Evolutionary conservation across 192 early-diverging fungal species (phyloP).

Genomic region (Coemansia sp.): DNA sequence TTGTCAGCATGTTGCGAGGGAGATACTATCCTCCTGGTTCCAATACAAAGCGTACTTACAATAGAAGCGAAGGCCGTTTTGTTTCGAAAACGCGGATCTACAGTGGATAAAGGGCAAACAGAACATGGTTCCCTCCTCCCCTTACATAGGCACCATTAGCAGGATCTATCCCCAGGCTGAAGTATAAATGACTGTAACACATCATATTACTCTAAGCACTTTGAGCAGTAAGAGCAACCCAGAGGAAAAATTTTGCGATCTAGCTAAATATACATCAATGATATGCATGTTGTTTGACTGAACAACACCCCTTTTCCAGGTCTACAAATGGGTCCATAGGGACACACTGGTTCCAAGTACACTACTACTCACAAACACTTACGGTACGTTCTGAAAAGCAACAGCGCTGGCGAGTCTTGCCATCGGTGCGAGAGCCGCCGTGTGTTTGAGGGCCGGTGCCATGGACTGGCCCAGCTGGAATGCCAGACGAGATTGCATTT

Average conservation of each 20-base stretch:
- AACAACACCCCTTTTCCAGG: too few species aligned
- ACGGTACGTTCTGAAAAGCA: slow-evolving; percentile 43
- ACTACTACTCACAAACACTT: slow-evolving; percentile 26
- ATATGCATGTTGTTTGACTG: too few species aligned
- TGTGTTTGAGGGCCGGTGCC: slow-evolving; percentile 39
- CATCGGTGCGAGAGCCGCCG: slow-evolving; percentile 18
- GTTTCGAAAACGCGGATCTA: slow-evolving; percentile 39
- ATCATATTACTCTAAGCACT: not conserved
- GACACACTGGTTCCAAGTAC: too few species aligned
- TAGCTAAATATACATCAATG: not conserved
- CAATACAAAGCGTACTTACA: slow-evolving; percentile 39
- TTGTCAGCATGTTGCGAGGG: too few species aligned
- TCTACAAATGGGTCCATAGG: not conserved
- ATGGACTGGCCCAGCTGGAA: slow-evolving; percentile 42
- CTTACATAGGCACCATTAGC: not conserved
- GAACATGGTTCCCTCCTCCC: not conserved
- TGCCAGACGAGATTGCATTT: slow-evolving; percentile 49
- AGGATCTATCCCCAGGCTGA: not conserved
- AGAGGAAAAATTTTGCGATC: not conserved
- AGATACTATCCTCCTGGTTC: too few species aligned
- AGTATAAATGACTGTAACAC: not conserved
- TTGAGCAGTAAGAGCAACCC: not conserved
- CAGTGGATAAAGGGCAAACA: not conserved
- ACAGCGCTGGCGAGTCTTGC: slow-evolving; percentile 30
- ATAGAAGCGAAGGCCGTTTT: slow-evolving; percentile 38